Conservation (phyloP, 345 rosid genomes). For the Eucalyptus pumila region DNA sequence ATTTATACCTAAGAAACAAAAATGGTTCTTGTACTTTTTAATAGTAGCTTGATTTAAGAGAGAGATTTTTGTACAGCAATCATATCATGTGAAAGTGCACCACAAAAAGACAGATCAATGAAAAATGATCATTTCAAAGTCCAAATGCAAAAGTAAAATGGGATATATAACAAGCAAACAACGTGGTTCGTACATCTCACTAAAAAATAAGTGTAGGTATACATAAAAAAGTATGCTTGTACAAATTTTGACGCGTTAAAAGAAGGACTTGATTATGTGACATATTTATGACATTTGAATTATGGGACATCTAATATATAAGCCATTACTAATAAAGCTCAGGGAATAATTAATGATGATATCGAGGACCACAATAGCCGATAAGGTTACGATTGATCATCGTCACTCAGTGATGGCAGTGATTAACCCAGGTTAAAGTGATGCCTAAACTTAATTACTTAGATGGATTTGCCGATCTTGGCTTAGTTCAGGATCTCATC, state of each 20-base stretch:
- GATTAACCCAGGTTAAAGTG: background rate
- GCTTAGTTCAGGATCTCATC: background rate
- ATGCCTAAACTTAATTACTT: background rate
- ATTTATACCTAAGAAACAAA: background rate
- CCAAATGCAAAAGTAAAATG: background rate
- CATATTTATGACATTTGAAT: background rate
- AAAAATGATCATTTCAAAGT: background rate
- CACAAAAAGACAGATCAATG: rapidly evolving
- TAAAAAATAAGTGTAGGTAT: background rate
- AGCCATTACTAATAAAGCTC: background rate
- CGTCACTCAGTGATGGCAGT: background rate
- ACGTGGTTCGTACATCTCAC: rapidly evolving
- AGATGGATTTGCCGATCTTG: background rate
- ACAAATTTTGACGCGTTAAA: background rate
- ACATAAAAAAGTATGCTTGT: background rate
- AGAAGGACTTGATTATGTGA: background rate
- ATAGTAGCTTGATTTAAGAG: background rate
- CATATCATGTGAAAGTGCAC: background rate
- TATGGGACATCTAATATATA: background rate
- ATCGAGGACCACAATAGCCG: background rate
- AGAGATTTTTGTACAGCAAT: background rate
- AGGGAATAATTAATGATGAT: background rate
- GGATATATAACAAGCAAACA: background rate
- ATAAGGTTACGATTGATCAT: background rate
- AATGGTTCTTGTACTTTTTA: background rate